Percentiles rank a stretch among this genome's conserved stretches.
These are phyloP conservation scores for Naematelia encephala DNA, from an alignment of 768 basidiomycete genomes.

Conservation along the genomic window DNA sequence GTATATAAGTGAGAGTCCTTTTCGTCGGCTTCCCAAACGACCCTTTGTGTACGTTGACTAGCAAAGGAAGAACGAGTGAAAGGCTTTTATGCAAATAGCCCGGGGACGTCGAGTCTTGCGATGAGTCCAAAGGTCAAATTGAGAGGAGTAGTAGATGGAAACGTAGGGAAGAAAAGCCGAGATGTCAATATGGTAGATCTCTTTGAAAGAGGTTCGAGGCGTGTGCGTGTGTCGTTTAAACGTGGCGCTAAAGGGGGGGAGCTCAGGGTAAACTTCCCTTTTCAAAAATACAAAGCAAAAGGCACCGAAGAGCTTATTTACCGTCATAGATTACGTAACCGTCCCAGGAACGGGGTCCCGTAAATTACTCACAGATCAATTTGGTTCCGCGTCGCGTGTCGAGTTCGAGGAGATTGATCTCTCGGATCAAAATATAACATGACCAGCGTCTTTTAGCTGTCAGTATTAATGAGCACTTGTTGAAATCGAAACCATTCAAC, in stretches of 20 bases:
- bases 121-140: background rate
- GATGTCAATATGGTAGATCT: background rate
- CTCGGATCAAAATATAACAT: background rate
- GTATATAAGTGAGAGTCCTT: background rate
- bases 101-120: too few relatives aligned
- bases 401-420: background rate
- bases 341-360: conserved; percentile 3
- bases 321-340: background rate
- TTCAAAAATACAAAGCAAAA: background rate
- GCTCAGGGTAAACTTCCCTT: too few relatives aligned
- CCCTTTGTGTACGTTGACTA: background rate
- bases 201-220: too few relatives aligned
- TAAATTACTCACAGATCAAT: background rate
- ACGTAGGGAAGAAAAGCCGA: background rate
- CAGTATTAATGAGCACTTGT: background rate
- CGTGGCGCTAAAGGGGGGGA: too few relatives aligned
- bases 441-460: background rate
- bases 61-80: too few relatives aligned
- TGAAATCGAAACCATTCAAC: background rate
- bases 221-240: too few relatives aligned
- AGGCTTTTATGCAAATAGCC: too few relatives aligned
- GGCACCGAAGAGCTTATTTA: background rate
- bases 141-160: background rate
- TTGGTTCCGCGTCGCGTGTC: background rate
- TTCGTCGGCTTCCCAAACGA: background rate